Conservation (phyloP, 495 filamentous ascomycete genomes). For the Penicillium fimorum region DNA sequence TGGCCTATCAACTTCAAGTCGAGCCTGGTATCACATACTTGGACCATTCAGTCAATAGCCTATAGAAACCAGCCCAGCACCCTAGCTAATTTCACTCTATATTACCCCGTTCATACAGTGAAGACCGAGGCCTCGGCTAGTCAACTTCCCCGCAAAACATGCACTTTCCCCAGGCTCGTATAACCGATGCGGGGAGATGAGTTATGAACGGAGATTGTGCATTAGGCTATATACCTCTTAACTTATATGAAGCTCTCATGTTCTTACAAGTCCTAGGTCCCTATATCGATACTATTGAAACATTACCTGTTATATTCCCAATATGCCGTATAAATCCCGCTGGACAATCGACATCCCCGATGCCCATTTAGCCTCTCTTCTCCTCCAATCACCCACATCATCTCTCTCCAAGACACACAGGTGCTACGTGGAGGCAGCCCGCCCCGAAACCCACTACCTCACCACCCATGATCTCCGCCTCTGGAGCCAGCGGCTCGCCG, state of each 20-base stretch:
- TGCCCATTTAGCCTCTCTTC: slow-evolving; percentile 47
- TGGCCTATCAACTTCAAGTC: background rate
- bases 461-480: slow-evolving; percentile 60
- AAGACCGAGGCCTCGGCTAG: slow-evolving; percentile 3
- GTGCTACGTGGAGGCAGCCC: slow-evolving; percentile 54
- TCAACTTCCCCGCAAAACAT: slow-evolving; percentile 20
- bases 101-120: background rate
- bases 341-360: slow-evolving; percentile 49
- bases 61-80: background rate
- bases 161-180: background rate
- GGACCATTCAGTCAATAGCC: background rate
- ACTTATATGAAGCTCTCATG: background rate
- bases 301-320: slow-evolving; percentile 10
- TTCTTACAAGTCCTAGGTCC: background rate
- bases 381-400: slow-evolving; percentile 49
- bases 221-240: background rate
- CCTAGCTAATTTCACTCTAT: background rate
- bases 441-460: slow-evolving; percentile 56
- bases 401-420: slow-evolving; percentile 42
- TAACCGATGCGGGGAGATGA: slow-evolving; percentile 33
- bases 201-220: slow-evolving; percentile 1
- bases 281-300: background rate
- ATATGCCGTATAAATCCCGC: slow-evolving; percentile 54
- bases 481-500: slow-evolving; percentile 68
- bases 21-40: too few species aligned